These are phyloP conservation scores for Neurospora sp. DNA, from an alignment of 495 filamentous ascomycete species.

Conservation along the genomic window DNA sequence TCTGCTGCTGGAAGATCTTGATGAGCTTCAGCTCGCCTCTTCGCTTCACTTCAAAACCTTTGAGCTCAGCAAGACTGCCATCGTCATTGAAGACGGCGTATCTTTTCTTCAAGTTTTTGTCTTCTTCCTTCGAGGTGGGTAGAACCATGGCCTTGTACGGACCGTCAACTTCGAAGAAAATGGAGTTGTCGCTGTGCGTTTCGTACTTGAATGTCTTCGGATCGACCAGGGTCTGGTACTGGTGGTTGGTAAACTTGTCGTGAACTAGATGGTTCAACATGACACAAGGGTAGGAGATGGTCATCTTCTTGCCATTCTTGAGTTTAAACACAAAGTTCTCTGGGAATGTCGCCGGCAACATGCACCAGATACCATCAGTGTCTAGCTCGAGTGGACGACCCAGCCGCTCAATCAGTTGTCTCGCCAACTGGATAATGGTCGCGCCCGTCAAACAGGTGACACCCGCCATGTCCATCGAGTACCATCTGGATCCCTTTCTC, in stretches of 20 bases:
- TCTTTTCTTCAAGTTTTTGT: slow-evolving; percentile 98
- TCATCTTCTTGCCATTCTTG: slow-evolving; percentile 88
- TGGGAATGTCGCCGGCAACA: slow-evolving; percentile 91
- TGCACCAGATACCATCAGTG: slow-evolving; percentile 99
- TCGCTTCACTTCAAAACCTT: slow-evolving; percentile 96
- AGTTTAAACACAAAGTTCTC: slow-evolving; percentile 94
- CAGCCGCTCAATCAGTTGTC: slow-evolving; percentile 87
- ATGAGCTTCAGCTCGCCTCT: slow-evolving; percentile 97
- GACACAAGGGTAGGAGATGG: slow-evolving; percentile 95
- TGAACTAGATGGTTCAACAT: slow-evolving; percentile 99
- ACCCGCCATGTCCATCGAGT: slow-evolving; percentile 99
- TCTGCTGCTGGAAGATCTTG: slow-evolving; percentile 98
- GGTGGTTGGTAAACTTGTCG: slow-evolving; percentile 88
- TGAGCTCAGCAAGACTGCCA: slow-evolving; percentile 90
- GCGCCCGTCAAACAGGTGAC: slow-evolving; percentile 96
- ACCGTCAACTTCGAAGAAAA: slow-evolving; percentile 98
- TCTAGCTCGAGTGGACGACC: slow-evolving; percentile 94
- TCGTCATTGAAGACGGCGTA: slow-evolving; percentile 99
- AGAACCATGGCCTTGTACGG: slow-evolving; percentile 97
- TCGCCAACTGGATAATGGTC: slow-evolving; percentile 94
- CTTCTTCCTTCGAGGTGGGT: slow-evolving; percentile 94
- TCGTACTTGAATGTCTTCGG: slow-evolving; percentile 75
- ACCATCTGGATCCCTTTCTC: slow-evolving; percentile 97
- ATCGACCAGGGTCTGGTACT: slow-evolving; percentile 85
- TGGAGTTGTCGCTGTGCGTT: slow-evolving; percentile 94